Base-by-base conservation (phyloP, 2,329 filamentous ascomycete species). In the Dichotomopilus funicola region DNA sequence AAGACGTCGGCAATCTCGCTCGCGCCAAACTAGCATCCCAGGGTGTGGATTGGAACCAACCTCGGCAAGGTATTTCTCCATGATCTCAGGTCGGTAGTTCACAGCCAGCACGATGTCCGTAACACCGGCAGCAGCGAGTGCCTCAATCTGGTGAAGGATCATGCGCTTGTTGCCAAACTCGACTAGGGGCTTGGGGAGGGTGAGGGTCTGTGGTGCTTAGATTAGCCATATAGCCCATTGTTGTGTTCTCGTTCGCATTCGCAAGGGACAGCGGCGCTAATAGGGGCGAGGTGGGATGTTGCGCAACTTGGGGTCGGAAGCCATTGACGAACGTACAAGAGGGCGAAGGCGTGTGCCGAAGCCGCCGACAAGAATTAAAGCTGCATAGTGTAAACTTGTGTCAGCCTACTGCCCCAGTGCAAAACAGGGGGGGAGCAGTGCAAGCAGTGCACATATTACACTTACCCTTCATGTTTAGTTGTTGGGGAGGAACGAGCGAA, bases 131-230 rank as follows among this genome's bases (percentile, higher is more conserved):
- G 86, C 87, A 65, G 94, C 92, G 64, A 99, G 82, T 63, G 90
- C 91, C 77, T 96, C 91, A 67, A 99, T 89, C 77, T 99, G 92
- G 76, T 97, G 92, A 69, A 95, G 82, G 73, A 99, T 97, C 92
- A 99, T 99, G 71, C 91, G 94, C 77, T 94, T 92, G 82, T 99
- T 99, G 70, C 85, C 91, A 70, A 99, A 99, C 77, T 99, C 92
- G 69, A 99, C 94, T 65, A 99, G 82, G 63, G 94, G 92, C 76
- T 97, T 99, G 60, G 92, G 92, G 64, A 96, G 88, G 51, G 94
- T 96, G 70, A 99, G 85, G 66, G 92, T 99, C 90, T 95, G 71
- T 35, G 9, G 37, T 35, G 42, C 53, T 58, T 53, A 59, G 45
- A 57, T 59, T 54, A 59, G 61, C 61, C 53, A 61, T 51, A 35